Conservation (phyloP, 441 rosid genomes). For the Pelargonium fulgidum region DNA sequence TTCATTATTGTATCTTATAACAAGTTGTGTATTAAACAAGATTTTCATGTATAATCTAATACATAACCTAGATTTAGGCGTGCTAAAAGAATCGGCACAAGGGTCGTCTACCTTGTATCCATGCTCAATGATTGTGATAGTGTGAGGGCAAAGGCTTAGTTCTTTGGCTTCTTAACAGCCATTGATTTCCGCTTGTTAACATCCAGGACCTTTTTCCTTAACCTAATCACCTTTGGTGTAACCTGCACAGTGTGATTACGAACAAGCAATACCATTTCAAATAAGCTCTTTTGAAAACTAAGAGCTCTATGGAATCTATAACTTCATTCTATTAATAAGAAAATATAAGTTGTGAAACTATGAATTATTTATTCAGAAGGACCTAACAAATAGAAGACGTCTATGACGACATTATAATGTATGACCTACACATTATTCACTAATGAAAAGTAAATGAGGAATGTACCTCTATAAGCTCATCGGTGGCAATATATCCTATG, state of each 20-base stretch:
- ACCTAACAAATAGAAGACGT: not conserved
- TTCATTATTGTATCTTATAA: not conserved
- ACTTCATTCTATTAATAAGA: not conserved
- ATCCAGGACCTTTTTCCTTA: slow-evolving; percentile 77
- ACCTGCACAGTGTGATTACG: slow-evolving; percentile 38
- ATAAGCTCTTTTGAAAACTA: not conserved
- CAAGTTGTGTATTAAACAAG: not conserved
- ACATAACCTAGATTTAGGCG: not conserved
- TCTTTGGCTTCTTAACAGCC: slow-evolving; percentile 67
- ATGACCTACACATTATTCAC: not conserved
- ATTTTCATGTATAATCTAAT: not conserved
- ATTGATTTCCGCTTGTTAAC: slow-evolving; percentile 81
- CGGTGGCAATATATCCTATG: slow-evolving; percentile 86
- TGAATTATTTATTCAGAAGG: not conserved
- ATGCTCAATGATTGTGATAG: not conserved
- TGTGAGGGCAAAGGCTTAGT: slow-evolving; percentile 24
- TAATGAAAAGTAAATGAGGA: not conserved
- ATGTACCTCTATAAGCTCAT: slow-evolving; percentile 88
- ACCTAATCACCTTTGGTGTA: slow-evolving; percentile 76
- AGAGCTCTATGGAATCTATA: not conserved
- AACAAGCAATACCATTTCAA: not conserved
- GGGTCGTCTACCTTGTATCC: not conserved
- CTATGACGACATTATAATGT: not conserved
- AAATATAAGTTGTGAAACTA: not conserved
- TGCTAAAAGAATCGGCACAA: not conserved